Conservation (phyloP, 805 yeast genomes). For the Hanseniaspora lindneri region DNA sequence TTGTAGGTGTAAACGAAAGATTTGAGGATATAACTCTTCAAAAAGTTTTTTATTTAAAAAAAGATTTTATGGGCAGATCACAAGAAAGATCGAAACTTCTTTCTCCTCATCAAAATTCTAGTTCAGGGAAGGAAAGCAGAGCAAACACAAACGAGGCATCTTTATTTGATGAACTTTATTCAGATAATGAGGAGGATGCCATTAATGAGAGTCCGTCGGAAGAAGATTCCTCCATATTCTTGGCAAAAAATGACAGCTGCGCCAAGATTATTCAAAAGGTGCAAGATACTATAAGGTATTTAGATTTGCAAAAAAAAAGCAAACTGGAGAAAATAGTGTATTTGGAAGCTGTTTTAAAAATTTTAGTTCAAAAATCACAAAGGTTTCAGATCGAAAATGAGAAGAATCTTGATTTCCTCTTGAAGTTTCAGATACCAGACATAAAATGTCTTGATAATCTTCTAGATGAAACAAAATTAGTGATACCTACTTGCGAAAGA, state of each 20-base stretch:
- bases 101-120: no score
- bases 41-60: conserved; percentile 8
- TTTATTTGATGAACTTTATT: background rate
- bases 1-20: conserved; percentile 49
- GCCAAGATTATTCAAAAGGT: background rate
- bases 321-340: conserved; percentile 2
- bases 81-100: background rate
- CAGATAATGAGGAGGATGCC: background rate
- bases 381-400: conserved; percentile 1
- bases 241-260: background rate
- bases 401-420: background rate
- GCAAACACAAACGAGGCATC: no score
- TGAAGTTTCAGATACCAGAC: background rate
- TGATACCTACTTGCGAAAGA: background rate
- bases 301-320: background rate
- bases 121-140: no score
- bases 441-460: background rate
- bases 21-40: conserved; percentile 47
- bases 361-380: conserved; percentile 1
- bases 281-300: background rate
- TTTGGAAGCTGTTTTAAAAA: background rate
- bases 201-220: background rate
- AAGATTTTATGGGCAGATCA: background rate
- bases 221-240: background rate
- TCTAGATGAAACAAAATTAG: background rate